Evolutionary conservation across 2,329 filamentous ascomycete genomes (phyloP).

Genomic region (Westerdykella sp.): DNA sequence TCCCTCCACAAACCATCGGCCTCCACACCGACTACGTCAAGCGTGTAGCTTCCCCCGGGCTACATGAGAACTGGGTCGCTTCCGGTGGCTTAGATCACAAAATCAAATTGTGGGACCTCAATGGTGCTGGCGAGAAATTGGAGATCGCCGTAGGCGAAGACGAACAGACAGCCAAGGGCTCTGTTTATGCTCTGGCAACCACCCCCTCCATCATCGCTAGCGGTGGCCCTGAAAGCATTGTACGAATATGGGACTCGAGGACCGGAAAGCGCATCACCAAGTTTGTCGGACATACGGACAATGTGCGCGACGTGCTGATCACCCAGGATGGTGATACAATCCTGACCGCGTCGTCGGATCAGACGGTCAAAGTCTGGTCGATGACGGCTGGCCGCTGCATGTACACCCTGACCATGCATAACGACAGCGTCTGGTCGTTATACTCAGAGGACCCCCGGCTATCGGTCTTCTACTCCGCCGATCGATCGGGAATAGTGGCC

Average conservation of each 20-base stretch:
- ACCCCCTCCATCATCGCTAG: constrained; percentile 78
- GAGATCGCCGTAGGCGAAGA: constrained; percentile 81
- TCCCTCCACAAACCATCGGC: constrained; percentile 74
- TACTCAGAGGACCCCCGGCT: constrained; percentile 83
- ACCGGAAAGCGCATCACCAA: constrained; percentile 89
- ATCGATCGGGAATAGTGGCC: constrained; percentile 86
- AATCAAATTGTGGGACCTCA: constrained; percentile 89
- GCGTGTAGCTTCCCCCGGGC: constrained; percentile 72
- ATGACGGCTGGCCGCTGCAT: constrained; percentile 91
- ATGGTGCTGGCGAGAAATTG: constrained; percentile 76
- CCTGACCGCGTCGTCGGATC: constrained; percentile 89
- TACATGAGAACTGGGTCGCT: constrained; percentile 75
- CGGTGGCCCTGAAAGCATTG: constrained; percentile 88
- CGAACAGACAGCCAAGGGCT: constrained; percentile 80
- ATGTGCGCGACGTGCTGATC: constrained; percentile 83
- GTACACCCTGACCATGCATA: constrained; percentile 98
- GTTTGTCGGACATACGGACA: constrained; percentile 94
- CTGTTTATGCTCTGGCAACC: constrained; percentile 82
- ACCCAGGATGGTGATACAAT: constrained; percentile 85
- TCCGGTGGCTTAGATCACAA: constrained; percentile 90
- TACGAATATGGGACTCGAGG: constrained; percentile 85
- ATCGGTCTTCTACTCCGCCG: constrained; percentile 88
- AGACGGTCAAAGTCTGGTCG: constrained; percentile 97
- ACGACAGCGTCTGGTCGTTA: constrained; percentile 94
- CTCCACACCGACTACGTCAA: constrained; percentile 96